These are phyloP conservation scores for Prunus salicina DNA, from an alignment of 306 rosid genomes.

Conservation along the genomic window DNA sequence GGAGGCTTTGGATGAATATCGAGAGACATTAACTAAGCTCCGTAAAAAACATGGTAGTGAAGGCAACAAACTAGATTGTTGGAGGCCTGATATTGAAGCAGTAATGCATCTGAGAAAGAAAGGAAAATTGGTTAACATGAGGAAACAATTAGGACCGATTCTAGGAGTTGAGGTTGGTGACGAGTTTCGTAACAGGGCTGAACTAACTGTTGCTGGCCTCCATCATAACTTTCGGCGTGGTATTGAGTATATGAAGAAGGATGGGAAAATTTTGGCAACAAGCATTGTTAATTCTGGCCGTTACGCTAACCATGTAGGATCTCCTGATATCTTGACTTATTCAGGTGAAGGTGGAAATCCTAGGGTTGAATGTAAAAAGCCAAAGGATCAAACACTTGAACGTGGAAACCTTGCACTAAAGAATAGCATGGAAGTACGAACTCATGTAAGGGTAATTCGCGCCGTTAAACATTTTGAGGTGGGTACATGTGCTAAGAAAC, in stretches of 20 bases:
- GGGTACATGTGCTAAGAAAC: background rate
- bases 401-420: slow-evolving; percentile 44
- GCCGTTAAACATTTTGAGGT: background rate
- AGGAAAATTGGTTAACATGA: slow-evolving; percentile 12
- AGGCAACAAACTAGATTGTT: background rate
- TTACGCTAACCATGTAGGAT: slow-evolving; percentile 16
- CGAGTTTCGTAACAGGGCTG: slow-evolving; percentile 27
- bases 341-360: slow-evolving; percentile 52
- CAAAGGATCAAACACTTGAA: slow-evolving; percentile 33
- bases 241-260: slow-evolving; percentile 34
- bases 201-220: slow-evolving; percentile 42
- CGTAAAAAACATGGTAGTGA: background rate
- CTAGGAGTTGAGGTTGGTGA: slow-evolving; percentile 46
- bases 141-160: slow-evolving; percentile 27
- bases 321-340: slow-evolving; percentile 22
- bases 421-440: slow-evolving; percentile 30
- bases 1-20: slow-evolving; percentile 18
- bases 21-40: background rate
- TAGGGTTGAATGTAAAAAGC: background rate
- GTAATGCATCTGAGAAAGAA: slow-evolving; percentile 1
- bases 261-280: slow-evolving; percentile 24
- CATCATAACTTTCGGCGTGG: slow-evolving; percentile 26
- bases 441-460: slow-evolving; percentile 41
- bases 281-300: slow-evolving; percentile 37
- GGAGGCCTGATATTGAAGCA: background rate